Evolutionary conservation across 2,329 filamentous ascomycete genomes (phyloP).

Genomic region (Tolypocladium pustulatum): DNA sequence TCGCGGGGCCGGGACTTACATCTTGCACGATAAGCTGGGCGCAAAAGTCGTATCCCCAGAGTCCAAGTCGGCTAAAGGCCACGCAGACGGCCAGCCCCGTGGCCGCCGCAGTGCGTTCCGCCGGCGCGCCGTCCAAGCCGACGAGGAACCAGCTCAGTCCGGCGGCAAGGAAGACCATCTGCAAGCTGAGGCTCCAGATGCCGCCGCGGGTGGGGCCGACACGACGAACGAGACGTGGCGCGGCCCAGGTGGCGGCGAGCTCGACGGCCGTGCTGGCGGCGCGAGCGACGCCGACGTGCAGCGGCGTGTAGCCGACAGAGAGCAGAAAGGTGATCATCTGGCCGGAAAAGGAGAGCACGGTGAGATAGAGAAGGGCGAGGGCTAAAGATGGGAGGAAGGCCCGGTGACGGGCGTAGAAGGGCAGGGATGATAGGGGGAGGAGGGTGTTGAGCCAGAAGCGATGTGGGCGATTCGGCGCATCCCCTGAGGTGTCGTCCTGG

Average conservation of each 20-base stretch:
- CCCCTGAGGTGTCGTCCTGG: not conserved
- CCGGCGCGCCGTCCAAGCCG: conserved; percentile 12
- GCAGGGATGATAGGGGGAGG: not conserved
- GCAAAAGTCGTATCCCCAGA: conserved; percentile 53
- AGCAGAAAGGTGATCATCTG: conserved; percentile 58
- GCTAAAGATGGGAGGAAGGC: conserved; percentile 52
- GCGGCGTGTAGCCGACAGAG: conserved; percentile 37
- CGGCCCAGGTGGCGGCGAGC: conserved; percentile 49
- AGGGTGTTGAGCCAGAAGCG: not conserved
- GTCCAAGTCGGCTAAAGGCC: conserved; percentile 45
- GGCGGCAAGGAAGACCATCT: conserved; percentile 43
- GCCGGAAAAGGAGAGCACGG: conserved; percentile 46
- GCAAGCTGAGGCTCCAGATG: conserved; percentile 61
- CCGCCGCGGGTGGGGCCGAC: conserved; percentile 54
- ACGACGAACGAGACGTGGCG: conserved; percentile 41
- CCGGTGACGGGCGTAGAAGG: conserved; percentile 39
- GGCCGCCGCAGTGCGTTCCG: conserved; percentile 26
- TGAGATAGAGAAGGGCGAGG: conserved; percentile 50
- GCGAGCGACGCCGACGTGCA: conserved; percentile 42
- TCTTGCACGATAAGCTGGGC: conserved; percentile 52
- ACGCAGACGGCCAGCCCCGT: conserved; percentile 37
- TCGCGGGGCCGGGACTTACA: conserved; percentile 21
- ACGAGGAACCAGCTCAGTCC: conserved; percentile 14
- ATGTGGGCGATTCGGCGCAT: not conserved
- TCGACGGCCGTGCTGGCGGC: conserved; percentile 44